phyloP scores from a whole-genome alignment of 345 rosid species.

The Cardamine resedifolia region DNA sequence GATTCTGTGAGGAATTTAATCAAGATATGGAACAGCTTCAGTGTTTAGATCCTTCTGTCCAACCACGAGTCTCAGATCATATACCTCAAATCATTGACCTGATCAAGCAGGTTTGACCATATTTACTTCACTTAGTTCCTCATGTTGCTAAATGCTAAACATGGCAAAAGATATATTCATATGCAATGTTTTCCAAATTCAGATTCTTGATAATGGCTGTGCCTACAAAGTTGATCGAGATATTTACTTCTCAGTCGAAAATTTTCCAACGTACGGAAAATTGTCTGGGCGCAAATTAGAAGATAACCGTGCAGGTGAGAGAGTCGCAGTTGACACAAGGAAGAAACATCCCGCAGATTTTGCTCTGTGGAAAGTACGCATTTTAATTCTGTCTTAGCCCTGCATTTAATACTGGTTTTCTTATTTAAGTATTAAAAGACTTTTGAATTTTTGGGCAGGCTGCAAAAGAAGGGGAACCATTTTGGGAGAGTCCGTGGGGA shows the following conservation, averaged over 20 bases:
- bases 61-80: constrained; percentile 93
- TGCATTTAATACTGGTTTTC: not conserved
- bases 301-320: constrained; percentile 96
- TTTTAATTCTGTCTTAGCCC: not conserved
- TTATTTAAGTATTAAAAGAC: not conserved
- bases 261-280: constrained; percentile 68
- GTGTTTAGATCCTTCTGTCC: constrained; percentile 78
- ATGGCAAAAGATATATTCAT: not conserved
- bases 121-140: not conserved
- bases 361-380: constrained; percentile 84
- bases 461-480: constrained; percentile 84
- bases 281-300: constrained; percentile 85
- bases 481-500: constrained; percentile 99
- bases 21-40: constrained; percentile 74
- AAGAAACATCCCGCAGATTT: constrained; percentile 95
- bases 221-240: constrained; percentile 82
- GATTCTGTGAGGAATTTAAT: constrained; percentile 79
- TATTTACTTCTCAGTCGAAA: constrained; percentile 78
- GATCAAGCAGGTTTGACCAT: constrained; percentile 69
- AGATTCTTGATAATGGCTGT: constrained; percentile 86
- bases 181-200: constrained; percentile 27
- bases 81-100: constrained; percentile 83
- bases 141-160: not conserved
- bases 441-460: constrained; percentile 47
- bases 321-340: constrained; percentile 84